Evolutionary conservation across 257 asterid species (phyloP).

Genomic region (Solanum dulcamara): DNA sequence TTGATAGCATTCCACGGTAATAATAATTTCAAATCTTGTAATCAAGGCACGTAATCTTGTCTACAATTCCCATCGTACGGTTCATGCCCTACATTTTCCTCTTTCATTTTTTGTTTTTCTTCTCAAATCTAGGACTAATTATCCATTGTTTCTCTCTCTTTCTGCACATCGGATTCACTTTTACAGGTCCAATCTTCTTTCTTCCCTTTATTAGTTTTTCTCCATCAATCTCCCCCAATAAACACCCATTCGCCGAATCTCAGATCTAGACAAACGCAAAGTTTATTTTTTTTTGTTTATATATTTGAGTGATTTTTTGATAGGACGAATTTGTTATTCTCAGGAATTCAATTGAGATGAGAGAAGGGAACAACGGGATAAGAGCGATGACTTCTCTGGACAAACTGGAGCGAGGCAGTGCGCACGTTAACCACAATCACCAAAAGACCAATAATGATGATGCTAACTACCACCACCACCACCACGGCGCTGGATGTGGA

Average conservation of each 20-base stretch:
- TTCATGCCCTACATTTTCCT: not conserved
- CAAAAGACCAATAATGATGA: not conserved
- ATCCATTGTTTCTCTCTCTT: not conserved
- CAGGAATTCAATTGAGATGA: slow-evolving; percentile 56
- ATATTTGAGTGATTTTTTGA: not conserved
- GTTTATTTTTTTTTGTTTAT: slow-evolving; percentile 19
- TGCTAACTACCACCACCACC: slow-evolving; percentile 13
- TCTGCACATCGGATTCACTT: not conserved
- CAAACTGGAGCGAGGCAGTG: slow-evolving; percentile 11
- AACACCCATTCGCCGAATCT: slow-evolving; percentile 10
- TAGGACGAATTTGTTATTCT: not conserved
- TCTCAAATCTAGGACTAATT: not conserved
- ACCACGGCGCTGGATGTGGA: slow-evolving; percentile 14
- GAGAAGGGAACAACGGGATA: slow-evolving; percentile 37
- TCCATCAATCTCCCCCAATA: slow-evolving; percentile 1
- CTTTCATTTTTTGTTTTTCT: not conserved
- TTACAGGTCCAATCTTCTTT: not conserved
- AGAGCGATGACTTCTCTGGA: slow-evolving; percentile 38
- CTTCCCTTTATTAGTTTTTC: not conserved
- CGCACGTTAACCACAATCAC: slow-evolving; percentile 9
- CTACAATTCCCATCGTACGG: slow-evolving; percentile 31
- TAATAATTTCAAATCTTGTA: slow-evolving; percentile 8
- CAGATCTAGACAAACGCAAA: slow-evolving; percentile 32
- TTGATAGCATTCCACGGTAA: not conserved
- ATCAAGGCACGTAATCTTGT: slow-evolving; percentile 42